These are phyloP conservation scores for Alternaria ethzedia DNA, from an alignment of 2,329 filamentous ascomycete genomes.

Conservation along the genomic window DNA sequence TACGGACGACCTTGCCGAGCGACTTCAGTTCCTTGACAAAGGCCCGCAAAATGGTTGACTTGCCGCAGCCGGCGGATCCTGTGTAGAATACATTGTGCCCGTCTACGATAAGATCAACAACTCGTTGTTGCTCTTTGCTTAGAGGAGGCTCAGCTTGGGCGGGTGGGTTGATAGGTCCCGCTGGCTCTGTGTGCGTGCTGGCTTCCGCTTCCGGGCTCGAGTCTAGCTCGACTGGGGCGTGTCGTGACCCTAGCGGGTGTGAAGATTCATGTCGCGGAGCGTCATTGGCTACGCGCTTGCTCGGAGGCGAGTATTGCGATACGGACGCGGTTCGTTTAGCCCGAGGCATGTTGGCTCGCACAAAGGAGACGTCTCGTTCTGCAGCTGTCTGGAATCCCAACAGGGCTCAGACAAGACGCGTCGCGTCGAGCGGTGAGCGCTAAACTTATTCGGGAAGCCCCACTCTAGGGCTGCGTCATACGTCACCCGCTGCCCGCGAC, in stretches of 20 bases:
- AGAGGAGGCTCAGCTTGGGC: constrained; percentile 37
- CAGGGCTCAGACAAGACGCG: background rate
- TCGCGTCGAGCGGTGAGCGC: background rate
- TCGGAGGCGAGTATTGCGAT: background rate
- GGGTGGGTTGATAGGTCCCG: background rate
- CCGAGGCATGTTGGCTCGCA: background rate
- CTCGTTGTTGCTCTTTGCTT: constrained; percentile 55
- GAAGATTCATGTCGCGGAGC: background rate
- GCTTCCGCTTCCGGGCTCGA: background rate
- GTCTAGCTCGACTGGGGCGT: background rate
- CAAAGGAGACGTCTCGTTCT: background rate
- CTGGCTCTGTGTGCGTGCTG: background rate
- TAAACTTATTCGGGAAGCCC: background rate
- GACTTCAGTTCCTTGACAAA: constrained; percentile 52
- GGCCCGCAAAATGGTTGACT: constrained; percentile 61
- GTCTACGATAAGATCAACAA: constrained; percentile 59
- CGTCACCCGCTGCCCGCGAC: background rate
- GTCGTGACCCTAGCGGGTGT: background rate
- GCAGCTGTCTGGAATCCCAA: background rate
- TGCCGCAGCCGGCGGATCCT: constrained; percentile 67
- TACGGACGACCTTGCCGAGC: constrained; percentile 51
- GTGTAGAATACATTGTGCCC: constrained; percentile 69
- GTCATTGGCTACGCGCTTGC: background rate
- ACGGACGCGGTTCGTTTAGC: background rate
- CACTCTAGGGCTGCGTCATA: background rate